These are phyloP conservation scores for Strigomonas culicis DNA, from an alignment of 208 protist genomes.

Conservation along the genomic window DNA sequence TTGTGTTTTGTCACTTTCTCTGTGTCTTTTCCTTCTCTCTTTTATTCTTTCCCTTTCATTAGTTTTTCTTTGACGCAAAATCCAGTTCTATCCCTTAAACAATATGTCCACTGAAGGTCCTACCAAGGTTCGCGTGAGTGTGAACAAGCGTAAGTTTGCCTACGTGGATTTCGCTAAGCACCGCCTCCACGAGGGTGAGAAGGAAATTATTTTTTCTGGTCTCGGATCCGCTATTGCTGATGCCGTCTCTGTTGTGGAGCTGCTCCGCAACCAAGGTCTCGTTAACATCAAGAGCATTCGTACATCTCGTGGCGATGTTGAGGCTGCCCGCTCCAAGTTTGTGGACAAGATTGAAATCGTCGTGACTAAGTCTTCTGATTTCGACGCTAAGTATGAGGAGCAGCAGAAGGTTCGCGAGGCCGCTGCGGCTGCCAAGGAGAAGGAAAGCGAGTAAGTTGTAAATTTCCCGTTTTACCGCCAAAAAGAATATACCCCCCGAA, in stretches of 20 bases:
- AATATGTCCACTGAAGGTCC: slow-evolving; percentile 32
- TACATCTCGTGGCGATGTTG: slow-evolving; percentile 71
- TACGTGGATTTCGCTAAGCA: slow-evolving; percentile 86
- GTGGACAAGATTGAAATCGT: slow-evolving; percentile 84
- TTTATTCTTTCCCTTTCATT: background rate
- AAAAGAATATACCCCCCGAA: background rate
- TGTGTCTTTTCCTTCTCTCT: background rate
- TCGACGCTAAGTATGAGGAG: slow-evolving; percentile 75
- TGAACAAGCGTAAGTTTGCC: slow-evolving; percentile 71
- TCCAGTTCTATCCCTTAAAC: background rate
- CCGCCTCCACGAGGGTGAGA: slow-evolving; percentile 67
- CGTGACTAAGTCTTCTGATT: slow-evolving; percentile 70
- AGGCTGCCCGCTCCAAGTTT: slow-evolving; percentile 46
- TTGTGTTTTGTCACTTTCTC: background rate
- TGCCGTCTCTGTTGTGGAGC: slow-evolving; percentile 83
- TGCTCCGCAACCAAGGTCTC: slow-evolving; percentile 84
- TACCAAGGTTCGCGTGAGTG: slow-evolving; percentile 73
- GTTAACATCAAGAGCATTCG: slow-evolving; percentile 78
- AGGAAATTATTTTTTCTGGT: slow-evolving; percentile 70
- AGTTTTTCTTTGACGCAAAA: background rate
- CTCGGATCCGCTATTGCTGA: slow-evolving; percentile 81
- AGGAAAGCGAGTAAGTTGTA: background rate
- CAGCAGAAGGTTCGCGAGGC: slow-evolving; percentile 62
- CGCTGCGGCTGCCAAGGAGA: slow-evolving; percentile 22
- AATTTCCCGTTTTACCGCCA: background rate